A percentile compares a stretch with the other conserved stretches of the same genome.
Evolutionary conservation across 2,329 filamentous ascomycete species (phyloP).

Genomic region (Fusarium sp.): DNA sequence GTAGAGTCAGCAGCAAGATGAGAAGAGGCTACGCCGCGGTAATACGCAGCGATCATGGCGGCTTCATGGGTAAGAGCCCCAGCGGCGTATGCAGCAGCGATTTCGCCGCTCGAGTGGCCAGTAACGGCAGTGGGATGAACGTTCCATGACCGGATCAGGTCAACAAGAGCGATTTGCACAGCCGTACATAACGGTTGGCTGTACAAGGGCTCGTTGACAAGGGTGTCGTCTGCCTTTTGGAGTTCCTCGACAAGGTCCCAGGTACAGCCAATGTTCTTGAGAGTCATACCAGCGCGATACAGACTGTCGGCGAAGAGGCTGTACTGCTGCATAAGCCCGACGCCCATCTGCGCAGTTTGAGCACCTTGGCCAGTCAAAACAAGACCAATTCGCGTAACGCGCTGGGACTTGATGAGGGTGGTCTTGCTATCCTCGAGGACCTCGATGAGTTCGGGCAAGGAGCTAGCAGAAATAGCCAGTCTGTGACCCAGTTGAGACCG

Average conservation of each 20-base stretch:
- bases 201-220: neutral
- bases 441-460: neutral
- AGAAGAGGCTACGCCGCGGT: neutral
- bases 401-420: neutral
- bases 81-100: neutral
- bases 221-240: neutral
- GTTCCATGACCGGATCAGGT: neutral
- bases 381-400: neutral
- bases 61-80: neutral
- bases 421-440: neutral
- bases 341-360: neutral
- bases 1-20: neutral
- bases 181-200: neutral
- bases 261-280: neutral
- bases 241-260: neutral
- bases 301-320: neutral
- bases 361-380: constrained; percentile 8
- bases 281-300: neutral
- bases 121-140: neutral
- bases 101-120: constrained; percentile 3
- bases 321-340: neutral
- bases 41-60: neutral
- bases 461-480: neutral
- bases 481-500: neutral
- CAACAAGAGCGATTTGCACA: neutral